Percentiles rank a stretch among this genome's conserved stretches.
Conservation (phyloP, 2,329 filamentous ascomycete species). For the Monilinia fructigena region DNA sequence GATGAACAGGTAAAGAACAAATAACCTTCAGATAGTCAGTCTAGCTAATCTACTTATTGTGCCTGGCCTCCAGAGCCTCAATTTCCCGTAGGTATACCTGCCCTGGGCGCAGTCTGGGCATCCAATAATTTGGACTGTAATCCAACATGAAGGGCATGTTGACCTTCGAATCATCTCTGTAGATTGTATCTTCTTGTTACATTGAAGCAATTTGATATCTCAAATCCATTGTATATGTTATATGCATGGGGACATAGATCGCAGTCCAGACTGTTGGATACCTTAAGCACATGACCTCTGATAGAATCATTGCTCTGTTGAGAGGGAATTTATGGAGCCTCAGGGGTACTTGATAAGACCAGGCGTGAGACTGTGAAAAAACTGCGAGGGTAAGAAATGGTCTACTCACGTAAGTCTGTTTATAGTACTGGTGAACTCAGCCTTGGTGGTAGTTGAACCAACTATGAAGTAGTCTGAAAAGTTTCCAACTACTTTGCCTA, state of each 20-base stretch:
- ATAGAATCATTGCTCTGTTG: background rate
- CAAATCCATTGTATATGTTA: background rate
- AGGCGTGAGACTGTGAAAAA: too few relatives aligned
- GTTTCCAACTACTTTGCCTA: constrained; percentile 38
- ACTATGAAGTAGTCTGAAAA: constrained; percentile 39
- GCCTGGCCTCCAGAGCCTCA: background rate
- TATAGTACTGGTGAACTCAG: constrained; percentile 45
- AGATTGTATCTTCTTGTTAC: background rate
- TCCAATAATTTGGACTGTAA: background rate
- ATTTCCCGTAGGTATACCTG: background rate
- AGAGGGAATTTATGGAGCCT: background rate
- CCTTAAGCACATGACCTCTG: background rate
- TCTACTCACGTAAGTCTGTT: constrained; percentile 48
- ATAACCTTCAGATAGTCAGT: constrained; percentile 48
- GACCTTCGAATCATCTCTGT: background rate
- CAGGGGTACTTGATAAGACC: background rate
- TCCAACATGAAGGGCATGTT: background rate
- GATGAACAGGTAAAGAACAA: constrained; percentile 69
- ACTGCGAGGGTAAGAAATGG: background rate
- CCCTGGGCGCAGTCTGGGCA: background rate
- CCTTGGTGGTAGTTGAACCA: constrained; percentile 40
- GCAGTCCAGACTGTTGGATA: background rate
- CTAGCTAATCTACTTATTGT: background rate
- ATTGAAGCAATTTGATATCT: too few relatives aligned
- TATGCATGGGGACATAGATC: background rate